These are phyloP conservation scores for Russula lepida DNA, from an alignment of 768 basidiomycete species.

Conservation along the genomic window DNA sequence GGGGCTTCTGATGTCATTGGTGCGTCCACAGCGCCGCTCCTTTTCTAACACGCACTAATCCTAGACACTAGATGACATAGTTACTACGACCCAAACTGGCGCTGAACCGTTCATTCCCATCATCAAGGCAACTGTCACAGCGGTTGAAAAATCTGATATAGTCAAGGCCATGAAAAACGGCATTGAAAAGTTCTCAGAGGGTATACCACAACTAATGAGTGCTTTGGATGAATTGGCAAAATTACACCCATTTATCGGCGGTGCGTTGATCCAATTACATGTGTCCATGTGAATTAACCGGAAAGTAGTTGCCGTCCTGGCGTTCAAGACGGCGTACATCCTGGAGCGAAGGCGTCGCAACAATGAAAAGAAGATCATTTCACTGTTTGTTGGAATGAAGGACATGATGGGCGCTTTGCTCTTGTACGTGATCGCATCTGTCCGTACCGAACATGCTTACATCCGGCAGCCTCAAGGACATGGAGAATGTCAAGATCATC, in stretches of 20 bases:
- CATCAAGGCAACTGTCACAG: not conserved
- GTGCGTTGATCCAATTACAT: conserved; percentile 10
- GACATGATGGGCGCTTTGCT: conserved; percentile 34
- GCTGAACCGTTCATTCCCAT: not conserved
- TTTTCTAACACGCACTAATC: not conserved
- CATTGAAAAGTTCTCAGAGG: conserved; percentile 23
- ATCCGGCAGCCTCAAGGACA: conserved; percentile 23
- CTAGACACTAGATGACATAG: not conserved
- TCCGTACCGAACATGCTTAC: not conserved
- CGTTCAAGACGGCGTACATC: conserved; percentile 41
- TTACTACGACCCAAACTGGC: not conserved
- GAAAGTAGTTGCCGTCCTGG: conserved; percentile 37
- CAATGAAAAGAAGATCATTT: conserved; percentile 42
- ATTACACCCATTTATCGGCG: conserved; percentile 27
- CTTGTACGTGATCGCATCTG: not conserved
- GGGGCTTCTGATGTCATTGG: not conserved
- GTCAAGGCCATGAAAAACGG: conserved; percentile 15
- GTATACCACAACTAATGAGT: conserved; percentile 24
- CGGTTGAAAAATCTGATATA: not conserved
- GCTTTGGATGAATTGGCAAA: conserved; percentile 25
- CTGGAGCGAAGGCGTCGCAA: conserved; percentile 41
- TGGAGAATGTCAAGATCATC: conserved; percentile 26
- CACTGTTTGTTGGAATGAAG: conserved; percentile 42
- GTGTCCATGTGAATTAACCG: not conserved
- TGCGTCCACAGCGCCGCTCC: not conserved